A percentile compares a stretch with the other conserved stretches of the same genome.
Conservation (phyloP, 768 basidiomycete genomes). For the Serendipita sp. region DNA sequence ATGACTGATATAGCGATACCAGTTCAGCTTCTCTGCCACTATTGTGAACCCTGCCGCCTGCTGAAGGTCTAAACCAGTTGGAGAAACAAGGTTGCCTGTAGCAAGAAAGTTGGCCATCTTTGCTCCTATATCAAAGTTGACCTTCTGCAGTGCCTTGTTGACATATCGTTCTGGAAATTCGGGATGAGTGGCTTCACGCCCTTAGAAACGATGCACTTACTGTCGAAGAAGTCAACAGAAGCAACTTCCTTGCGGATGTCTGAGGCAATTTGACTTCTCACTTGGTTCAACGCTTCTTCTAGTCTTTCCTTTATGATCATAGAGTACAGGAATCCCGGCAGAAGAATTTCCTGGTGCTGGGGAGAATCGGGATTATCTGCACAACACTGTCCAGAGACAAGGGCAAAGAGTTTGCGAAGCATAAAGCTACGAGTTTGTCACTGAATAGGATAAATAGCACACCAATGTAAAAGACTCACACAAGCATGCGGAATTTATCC, state of each 20-base stretch:
- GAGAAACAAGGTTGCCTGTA: slow-evolving; percentile 89
- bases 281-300: slow-evolving; percentile 69
- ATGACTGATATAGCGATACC: slow-evolving; percentile 95
- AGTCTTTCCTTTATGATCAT: slow-evolving; percentile 98
- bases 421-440: slow-evolving; percentile 54
- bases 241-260: slow-evolving; percentile 65
- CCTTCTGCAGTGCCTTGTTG: slow-evolving; percentile 49
- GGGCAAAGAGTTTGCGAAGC: slow-evolving; percentile 85
- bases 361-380: slow-evolving; percentile 97
- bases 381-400: slow-evolving; percentile 79
- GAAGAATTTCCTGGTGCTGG: slow-evolving; percentile 92
- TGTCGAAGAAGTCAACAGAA: slow-evolving; percentile 75
- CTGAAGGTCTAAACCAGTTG: slow-evolving; percentile 88
- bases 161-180: slow-evolving; percentile 59
- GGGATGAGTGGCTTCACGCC: neutral
- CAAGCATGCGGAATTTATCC: slow-evolving; percentile 87
- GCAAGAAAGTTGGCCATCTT: slow-evolving; percentile 90
- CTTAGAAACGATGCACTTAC: slow-evolving; percentile 28
- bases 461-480: slow-evolving; percentile 38
- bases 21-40: slow-evolving; percentile 96
- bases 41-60: slow-evolving; percentile 98
- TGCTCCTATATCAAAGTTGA: slow-evolving; percentile 84
- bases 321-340: slow-evolving; percentile 81
- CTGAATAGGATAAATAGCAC: slow-evolving; percentile 1
- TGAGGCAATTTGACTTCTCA: slow-evolving; percentile 47